Evolutionary conservation across 306 rosid species (phyloP).

Genomic region (Acacia confusa): DNA sequence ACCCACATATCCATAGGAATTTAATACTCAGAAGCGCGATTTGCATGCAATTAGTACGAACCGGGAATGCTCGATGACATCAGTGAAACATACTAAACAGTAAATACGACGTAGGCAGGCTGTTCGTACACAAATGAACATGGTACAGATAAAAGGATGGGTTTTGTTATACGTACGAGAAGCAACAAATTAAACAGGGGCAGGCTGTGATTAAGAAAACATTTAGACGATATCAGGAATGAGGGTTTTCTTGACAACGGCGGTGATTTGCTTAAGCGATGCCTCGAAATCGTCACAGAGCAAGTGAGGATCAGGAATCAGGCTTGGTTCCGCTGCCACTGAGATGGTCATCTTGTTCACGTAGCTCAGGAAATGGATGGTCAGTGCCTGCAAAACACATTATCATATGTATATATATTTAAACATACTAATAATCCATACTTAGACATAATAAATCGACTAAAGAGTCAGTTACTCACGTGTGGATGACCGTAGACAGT

Average conservation of each 20-base stretch:
- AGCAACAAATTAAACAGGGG: background rate
- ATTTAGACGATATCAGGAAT: background rate
- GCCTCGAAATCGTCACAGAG: constrained; percentile 60
- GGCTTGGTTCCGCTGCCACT: constrained; percentile 51
- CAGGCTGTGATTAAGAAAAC: too few species aligned
- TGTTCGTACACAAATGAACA: too few species aligned
- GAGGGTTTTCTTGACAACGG: constrained; percentile 29
- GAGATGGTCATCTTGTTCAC: constrained; percentile 51
- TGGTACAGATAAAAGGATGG: too few species aligned
- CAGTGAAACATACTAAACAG: too few species aligned
- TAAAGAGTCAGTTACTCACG: constrained; percentile 29
- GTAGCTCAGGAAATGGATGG: constrained; percentile 64
- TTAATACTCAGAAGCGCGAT: too few species aligned
- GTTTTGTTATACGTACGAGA: background rate
- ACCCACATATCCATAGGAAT: too few species aligned
- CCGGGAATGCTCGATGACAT: too few species aligned
- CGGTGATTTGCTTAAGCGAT: constrained; percentile 48
- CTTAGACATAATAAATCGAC: too few species aligned
- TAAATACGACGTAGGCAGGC: too few species aligned
- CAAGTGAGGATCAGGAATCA: constrained; percentile 53
- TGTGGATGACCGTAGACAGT: constrained; percentile 73
- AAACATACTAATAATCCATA: too few species aligned
- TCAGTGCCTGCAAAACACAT: constrained; percentile 51
- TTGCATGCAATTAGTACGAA: too few species aligned
- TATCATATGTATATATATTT: too few species aligned